These are phyloP conservation scores for Lathyrus tuberosus DNA, from an alignment of 306 rosid genomes.

Conservation along the genomic window DNA sequence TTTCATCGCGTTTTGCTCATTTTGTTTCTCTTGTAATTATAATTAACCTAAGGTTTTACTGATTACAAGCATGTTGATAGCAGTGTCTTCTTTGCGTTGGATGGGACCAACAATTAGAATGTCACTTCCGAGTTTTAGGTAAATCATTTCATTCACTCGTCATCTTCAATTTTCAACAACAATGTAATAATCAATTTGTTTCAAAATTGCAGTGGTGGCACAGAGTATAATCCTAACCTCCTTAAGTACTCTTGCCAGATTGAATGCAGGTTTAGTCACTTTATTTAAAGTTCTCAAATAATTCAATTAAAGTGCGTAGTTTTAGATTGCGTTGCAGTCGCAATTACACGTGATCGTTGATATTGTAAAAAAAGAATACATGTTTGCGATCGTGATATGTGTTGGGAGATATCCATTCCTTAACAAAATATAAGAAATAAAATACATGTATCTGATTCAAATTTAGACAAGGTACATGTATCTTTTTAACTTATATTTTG, in stretches of 20 bases:
- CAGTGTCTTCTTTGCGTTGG: conserved; percentile 66
- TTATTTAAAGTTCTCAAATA: background rate
- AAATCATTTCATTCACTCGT: conserved; percentile 30
- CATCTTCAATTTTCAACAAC: background rate
- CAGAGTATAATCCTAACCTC: conserved; percentile 62
- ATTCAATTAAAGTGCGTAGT: background rate
- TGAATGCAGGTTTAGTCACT: conserved; percentile 61
- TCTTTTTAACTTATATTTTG: too few species aligned
- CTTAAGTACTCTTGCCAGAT: conserved; percentile 90
- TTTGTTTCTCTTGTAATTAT: background rate
- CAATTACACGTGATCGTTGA: background rate
- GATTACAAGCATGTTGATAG: conserved; percentile 39
- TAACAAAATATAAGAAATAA: too few species aligned
- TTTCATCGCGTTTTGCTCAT: background rate
- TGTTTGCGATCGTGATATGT: too few species aligned
- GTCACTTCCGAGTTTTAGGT: conserved; percentile 95
- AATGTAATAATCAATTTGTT: conserved; percentile 28
- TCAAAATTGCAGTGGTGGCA: conserved; percentile 67
- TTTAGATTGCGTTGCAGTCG: background rate
- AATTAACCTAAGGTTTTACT: conserved; percentile 29
- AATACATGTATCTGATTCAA: too few species aligned
- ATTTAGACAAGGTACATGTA: too few species aligned
- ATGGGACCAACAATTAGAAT: conserved; percentile 75
- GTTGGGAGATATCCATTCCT: too few species aligned
- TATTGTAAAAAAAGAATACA: too few species aligned